phyloP scores from a whole-genome alignment of 2,329 filamentous ascomycete genomes.

The Fusarium sp. region DNA sequence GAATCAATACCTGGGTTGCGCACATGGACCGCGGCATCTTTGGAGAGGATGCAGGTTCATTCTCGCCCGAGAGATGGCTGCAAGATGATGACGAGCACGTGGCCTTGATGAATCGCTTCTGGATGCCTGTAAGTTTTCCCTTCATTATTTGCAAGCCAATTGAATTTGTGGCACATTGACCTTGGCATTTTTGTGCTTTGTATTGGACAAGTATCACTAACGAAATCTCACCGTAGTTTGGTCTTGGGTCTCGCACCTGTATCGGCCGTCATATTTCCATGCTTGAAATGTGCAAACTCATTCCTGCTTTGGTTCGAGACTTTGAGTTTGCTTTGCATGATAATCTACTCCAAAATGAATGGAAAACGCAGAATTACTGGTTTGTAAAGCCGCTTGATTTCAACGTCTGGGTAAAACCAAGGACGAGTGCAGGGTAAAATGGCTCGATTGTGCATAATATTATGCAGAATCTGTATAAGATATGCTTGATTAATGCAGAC shows the following conservation, averaged over 20 bases:
- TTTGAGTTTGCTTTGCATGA: neutral
- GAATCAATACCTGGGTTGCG: neutral
- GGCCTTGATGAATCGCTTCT: neutral
- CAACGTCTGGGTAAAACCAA: neutral
- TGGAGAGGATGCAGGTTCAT: neutral
- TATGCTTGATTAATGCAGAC: neutral
- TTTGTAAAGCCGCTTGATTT: neutral
- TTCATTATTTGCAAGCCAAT: fast-evolving
- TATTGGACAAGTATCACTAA: neutral
- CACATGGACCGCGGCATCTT: neutral
- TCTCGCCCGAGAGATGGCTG: neutral
- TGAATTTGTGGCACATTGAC: neutral
- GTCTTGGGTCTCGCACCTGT: fast-evolving
- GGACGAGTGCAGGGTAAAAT: neutral
- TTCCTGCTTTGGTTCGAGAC: neutral
- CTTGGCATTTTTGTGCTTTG: fast-evolving
- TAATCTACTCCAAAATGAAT: neutral
- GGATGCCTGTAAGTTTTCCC: neutral
- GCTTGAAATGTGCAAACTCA: neutral
- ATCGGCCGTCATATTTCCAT: neutral
- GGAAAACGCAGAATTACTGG: neutral
- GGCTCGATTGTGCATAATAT: no score
- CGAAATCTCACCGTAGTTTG: fast-evolving
- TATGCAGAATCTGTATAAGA: neutral
- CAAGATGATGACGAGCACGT: neutral